Evolutionary conservation across 2,329 filamentous ascomycete genomes (phyloP).

Genomic region (Exophiala xenobiotica): DNA sequence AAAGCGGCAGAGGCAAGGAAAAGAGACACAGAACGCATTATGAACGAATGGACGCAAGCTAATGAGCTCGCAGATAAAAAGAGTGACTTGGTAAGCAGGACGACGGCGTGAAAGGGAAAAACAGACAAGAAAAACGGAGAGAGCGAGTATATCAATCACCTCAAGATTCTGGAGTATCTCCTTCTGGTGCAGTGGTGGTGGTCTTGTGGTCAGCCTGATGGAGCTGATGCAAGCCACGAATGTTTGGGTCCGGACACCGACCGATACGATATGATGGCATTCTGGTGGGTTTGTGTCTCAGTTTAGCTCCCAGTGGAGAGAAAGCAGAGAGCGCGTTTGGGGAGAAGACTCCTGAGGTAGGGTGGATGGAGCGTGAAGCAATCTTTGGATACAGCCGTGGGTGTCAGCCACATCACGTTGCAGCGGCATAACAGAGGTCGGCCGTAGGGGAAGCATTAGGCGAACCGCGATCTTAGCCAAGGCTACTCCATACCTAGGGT

Average conservation of each 20-base stretch:
- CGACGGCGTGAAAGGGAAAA: slow-evolving; percentile 6
- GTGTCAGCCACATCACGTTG: slow-evolving; percentile 4
- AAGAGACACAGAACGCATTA: slow-evolving; percentile 24
- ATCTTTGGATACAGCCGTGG: slow-evolving; percentile 16
- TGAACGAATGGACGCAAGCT: slow-evolving; percentile 27
- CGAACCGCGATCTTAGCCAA: background rate
- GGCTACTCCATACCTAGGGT: too few species aligned
- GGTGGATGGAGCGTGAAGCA: slow-evolving; percentile 7
- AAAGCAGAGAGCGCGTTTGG: background rate
- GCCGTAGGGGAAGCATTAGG: background rate
- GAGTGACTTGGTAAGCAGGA: slow-evolving; percentile 21
- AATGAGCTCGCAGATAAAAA: slow-evolving; percentile 21
- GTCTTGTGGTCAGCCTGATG: slow-evolving; percentile 16
- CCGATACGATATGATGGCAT: slow-evolving; percentile 1
- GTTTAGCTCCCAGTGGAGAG: slow-evolving; percentile 20
- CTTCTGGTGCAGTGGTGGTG: background rate
- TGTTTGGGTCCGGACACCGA: slow-evolving; percentile 4
- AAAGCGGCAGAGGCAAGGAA: slow-evolving; percentile 19
- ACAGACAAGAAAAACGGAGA: slow-evolving; percentile 1
- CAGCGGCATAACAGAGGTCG: background rate
- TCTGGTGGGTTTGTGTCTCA: slow-evolving; percentile 16
- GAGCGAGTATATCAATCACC: slow-evolving; percentile 16
- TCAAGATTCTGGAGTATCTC: background rate
- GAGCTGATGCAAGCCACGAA: slow-evolving; percentile 4
- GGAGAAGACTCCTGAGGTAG: background rate